phyloP scores from a whole-genome alignment of 2,329 filamentous ascomycete species.

The Hypoxylon sp. region DNA sequence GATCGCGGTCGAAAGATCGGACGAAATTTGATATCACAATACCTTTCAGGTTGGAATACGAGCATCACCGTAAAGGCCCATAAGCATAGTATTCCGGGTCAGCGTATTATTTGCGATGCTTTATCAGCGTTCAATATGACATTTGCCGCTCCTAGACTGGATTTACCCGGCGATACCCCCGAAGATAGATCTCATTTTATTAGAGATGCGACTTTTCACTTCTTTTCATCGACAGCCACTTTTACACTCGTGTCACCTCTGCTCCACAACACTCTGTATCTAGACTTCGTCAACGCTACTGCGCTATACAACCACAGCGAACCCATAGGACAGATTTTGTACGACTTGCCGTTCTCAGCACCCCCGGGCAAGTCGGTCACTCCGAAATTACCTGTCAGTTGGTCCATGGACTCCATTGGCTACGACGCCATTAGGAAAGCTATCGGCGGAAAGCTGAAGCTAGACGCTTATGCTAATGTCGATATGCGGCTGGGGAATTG shows the following conservation, averaged over 20 bases:
- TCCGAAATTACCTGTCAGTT: slow-evolving; percentile 84
- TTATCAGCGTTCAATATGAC: slow-evolving; percentile 79
- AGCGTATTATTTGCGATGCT: slow-evolving; percentile 78
- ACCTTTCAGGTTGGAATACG: slow-evolving; percentile 89
- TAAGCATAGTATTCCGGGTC: slow-evolving; percentile 76
- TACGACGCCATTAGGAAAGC: slow-evolving; percentile 85
- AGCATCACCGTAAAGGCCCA: slow-evolving; percentile 81
- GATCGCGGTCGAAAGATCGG: slow-evolving; percentile 72
- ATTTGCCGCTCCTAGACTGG: slow-evolving; percentile 77
- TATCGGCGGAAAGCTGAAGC: slow-evolving; percentile 81
- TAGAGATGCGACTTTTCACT: slow-evolving; percentile 85
- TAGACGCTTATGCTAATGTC: slow-evolving; percentile 83
- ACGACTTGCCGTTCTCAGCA: slow-evolving; percentile 80
- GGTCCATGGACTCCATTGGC: slow-evolving; percentile 81
- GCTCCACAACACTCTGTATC: slow-evolving; percentile 76
- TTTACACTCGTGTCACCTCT: slow-evolving; percentile 88
- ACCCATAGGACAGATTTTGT: slow-evolving; percentile 81
- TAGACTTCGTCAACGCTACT: slow-evolving; percentile 85
- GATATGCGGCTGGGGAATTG: slow-evolving; percentile 81
- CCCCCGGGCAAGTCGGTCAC: slow-evolving; percentile 79
- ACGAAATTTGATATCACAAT: slow-evolving; percentile 82
- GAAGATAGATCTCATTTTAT: slow-evolving; percentile 77
- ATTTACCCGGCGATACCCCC: slow-evolving; percentile 65
- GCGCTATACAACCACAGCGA: slow-evolving; percentile 87
- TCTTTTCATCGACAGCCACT: slow-evolving; percentile 86